phyloP scores from a whole-genome alignment of 2,329 filamentous ascomycete genomes.

The Xylariaceae sp. region DNA sequence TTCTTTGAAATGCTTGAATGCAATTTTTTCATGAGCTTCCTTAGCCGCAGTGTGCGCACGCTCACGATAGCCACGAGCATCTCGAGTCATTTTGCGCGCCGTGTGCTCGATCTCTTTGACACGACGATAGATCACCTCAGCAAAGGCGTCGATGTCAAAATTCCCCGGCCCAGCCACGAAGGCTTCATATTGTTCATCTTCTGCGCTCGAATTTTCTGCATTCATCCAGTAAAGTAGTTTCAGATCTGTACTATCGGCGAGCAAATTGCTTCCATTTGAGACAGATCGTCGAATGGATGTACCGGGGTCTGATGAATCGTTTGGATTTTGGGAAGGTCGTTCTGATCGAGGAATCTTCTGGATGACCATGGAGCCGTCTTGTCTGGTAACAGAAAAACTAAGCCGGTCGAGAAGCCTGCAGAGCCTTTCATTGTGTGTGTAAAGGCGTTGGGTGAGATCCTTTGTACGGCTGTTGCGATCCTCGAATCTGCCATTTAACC shows the following conservation, averaged over 20 bases:
- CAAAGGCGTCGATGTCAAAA: constrained; percentile 81
- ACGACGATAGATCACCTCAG: constrained; percentile 80
- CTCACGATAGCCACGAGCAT: constrained; percentile 81
- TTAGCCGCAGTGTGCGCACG: constrained; percentile 76
- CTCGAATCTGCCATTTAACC: constrained; percentile 57
- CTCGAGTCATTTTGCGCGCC: constrained; percentile 88
- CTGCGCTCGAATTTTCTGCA: constrained; percentile 58
- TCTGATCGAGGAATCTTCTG: constrained; percentile 65
- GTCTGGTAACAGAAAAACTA: constrained; percentile 75
- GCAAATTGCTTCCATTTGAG: constrained; percentile 49
- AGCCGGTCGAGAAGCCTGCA: constrained; percentile 78
- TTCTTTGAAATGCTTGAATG: constrained; percentile 92
- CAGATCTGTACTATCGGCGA: constrained; percentile 62
- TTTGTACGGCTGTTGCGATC: constrained; percentile 69
- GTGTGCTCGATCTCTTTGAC: constrained; percentile 92
- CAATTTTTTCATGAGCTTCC: constrained; percentile 93
- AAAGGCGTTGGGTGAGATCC: constrained; percentile 79
- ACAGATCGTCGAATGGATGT: constrained; percentile 52
- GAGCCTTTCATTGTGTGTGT: constrained; percentile 80
- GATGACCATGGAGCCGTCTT: constrained; percentile 69
- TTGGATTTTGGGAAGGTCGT: constrained; percentile 52
- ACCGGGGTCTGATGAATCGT: constrained; percentile 55
- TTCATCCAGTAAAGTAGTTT: constrained; percentile 81
- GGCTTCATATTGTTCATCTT: constrained; percentile 68
- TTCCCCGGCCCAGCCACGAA: constrained; percentile 70